Base-by-base conservation (phyloP, 2,329 filamentous ascomycete species). In the Trichothecium roseum region DNA sequence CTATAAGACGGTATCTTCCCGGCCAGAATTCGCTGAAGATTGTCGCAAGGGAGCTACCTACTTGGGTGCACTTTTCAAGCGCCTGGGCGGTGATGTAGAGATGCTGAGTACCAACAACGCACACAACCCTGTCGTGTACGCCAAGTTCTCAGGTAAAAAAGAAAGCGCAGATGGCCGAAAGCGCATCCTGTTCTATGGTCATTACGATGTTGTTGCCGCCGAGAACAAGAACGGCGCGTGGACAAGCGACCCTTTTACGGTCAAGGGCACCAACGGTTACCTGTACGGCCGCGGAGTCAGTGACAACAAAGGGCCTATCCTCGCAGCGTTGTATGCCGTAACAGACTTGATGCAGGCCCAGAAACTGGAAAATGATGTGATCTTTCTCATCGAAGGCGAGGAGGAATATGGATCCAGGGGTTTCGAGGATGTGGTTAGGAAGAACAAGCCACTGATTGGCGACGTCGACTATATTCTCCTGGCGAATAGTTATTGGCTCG, bases 401-500 rank as follows among this genome's bases (percentile, higher is more conserved):
- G 91, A 98, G 59, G 91, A 98, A 55, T 88, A 83, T 31, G 91
- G 91, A 1, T 95, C 88, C 2, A 74, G 87, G 18, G 89, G 91
- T 0, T 96, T 98, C 51, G 80, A 84, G 44, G 77, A 89, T 46
- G 84, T 85, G 0, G 79, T 98, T 13, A 74, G 72, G 45, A 72
- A 76, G 42, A 78, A 91, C 58, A 94, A 94, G 56, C 69, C 80
- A 12, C 69, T 85, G 17, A 94, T 98, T 46, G 91, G 91, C 2
- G 69, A 84, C 8, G 78, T 98, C 3, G 89, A 98, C 58, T 96
- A 91, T 67, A 91, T 98, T 37, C 64, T 98, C 22, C 66, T 98
- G 27, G 89, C 91, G 16, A 98, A 98, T 64, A 95, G 88, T 59
- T 98, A 98, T 64, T 98, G 91, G 91, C 70, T 98, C 2, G 87